Conservation (phyloP, 1,284 basidiomycete species). For the Ustanciosporium gigantosporum region DNA sequence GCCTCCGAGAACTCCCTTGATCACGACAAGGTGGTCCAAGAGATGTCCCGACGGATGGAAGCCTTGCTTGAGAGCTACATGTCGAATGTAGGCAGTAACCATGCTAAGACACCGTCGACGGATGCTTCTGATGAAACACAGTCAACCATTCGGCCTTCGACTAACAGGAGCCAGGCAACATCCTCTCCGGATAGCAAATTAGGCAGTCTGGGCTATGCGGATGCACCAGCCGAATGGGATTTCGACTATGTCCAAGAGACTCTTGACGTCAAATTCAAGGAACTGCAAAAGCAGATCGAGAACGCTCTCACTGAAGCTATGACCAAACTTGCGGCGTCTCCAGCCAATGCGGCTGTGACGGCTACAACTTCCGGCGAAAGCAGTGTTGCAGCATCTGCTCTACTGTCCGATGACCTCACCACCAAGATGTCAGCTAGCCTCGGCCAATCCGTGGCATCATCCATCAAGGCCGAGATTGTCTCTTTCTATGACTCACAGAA, state of each 20-base stretch:
- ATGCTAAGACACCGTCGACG: conserved; percentile 7
- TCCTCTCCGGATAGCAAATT: conserved; percentile 15
- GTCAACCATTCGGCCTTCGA: conserved; percentile 21
- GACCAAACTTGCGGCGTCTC: conserved; percentile 10
- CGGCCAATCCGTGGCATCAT: conserved; percentile 7
- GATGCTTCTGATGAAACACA: conserved; percentile 38
- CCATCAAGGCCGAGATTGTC: conserved; percentile 2
- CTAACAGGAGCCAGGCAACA: too few relatives aligned
- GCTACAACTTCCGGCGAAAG: not conserved
- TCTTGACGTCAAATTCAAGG: conserved; percentile 37
- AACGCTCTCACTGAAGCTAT: conserved; percentile 17
- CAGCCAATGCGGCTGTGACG: not conserved
- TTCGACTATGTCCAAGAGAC: conserved; percentile 51
- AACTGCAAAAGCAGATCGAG: conserved; percentile 36
- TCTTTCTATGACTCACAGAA: conserved; percentile 7
- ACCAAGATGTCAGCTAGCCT: too few relatives aligned
- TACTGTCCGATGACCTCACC: not conserved
- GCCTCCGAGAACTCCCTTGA: conserved; percentile 2
- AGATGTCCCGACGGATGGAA: conserved; percentile 22
- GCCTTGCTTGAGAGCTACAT: conserved; percentile 13
- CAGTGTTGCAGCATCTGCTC: too few relatives aligned
- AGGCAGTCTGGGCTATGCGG: conserved; percentile 10
- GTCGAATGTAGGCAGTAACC: conserved; percentile 3
- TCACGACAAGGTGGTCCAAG: conserved; percentile 19
- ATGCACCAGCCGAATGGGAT: conserved; percentile 42